phyloP scores from a whole-genome alignment of 805 yeast species.

The Metschnikowia shivogae region DNA sequence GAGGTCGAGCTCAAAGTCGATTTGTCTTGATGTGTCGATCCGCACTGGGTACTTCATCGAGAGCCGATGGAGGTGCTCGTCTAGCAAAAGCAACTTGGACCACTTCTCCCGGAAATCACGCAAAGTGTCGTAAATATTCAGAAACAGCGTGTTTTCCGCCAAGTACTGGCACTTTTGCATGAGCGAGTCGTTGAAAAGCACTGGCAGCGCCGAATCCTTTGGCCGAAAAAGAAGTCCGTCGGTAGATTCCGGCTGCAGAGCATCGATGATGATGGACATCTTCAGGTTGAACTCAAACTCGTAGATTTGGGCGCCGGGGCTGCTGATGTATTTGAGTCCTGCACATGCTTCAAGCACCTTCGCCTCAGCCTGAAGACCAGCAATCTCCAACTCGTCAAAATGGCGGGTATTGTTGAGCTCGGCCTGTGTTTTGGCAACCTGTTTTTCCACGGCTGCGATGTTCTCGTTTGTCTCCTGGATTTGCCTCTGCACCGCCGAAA shows the following conservation, averaged over 20 bases:
- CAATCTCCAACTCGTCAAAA: constrained; percentile 13
- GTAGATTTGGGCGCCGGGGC: constrained; percentile 1
- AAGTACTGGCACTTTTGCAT: constrained; percentile 12
- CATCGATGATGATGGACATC: constrained; percentile 9
- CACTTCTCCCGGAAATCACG: constrained; percentile 7
- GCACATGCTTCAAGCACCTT: constrained; percentile 25
- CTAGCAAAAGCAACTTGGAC: constrained; percentile 19
- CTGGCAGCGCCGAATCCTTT: not conserved
- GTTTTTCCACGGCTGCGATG: constrained; percentile 21
- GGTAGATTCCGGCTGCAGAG: constrained; percentile 6
- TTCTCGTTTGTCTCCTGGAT: constrained; percentile 9
- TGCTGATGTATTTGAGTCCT: constrained; percentile 18
- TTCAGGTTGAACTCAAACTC: constrained; percentile 14
- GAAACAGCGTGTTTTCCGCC: constrained; percentile 8
- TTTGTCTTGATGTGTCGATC: constrained; percentile 1
- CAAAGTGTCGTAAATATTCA: constrained; percentile 14
- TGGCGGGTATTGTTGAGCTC: constrained; percentile 10
- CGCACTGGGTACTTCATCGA: constrained; percentile 27
- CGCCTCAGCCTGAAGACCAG: constrained; percentile 16
- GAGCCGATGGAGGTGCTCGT: constrained; percentile 28
- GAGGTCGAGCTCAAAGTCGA: constrained; percentile 8
- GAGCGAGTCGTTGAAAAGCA: constrained; percentile 17
- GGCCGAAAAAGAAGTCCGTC: constrained; percentile 7
- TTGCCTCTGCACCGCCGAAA: constrained; percentile 10
- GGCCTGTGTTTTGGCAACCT: constrained; percentile 13